Percentiles rank a stretch among this genome's conserved stretches.
phyloP scores from a whole-genome alignment of 345 rosid species.

The Syzygium jambos region DNA sequence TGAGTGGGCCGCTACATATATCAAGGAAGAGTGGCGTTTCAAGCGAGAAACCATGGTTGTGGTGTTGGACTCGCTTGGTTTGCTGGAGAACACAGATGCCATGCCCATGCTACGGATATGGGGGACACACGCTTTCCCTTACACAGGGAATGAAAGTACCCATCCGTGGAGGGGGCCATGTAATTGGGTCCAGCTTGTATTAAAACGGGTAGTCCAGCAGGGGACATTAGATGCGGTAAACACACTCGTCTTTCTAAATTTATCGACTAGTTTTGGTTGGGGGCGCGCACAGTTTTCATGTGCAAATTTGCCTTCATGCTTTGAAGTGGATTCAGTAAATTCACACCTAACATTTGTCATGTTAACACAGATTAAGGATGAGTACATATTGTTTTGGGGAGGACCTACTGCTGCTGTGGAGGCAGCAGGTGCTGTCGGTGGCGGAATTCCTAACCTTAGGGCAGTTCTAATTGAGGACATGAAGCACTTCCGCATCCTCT shows the following conservation, averaged over 20 bases:
- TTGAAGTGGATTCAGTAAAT: not conserved
- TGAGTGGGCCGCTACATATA: not conserved
- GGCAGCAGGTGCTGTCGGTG: rapidly evolving
- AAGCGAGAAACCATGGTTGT: not conserved
- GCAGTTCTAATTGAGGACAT: not conserved
- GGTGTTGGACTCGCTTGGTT: not conserved
- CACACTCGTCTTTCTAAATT: not conserved
- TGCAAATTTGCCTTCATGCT: not conserved
- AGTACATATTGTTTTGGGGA: not conserved
- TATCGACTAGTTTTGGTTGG: no score
- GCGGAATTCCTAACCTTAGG: not conserved
- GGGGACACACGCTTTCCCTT: not conserved
- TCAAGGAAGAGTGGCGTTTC: not conserved
- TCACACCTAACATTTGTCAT: not conserved
- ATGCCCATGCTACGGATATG: not conserved
- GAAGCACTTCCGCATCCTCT: not conserved
- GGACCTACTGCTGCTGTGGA: rapidly evolving
- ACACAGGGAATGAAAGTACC: not conserved
- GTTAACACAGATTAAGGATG: not conserved
- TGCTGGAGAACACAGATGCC: not conserved
- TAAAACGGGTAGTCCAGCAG: not conserved
- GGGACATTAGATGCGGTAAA: not conserved
- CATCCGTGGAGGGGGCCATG: not conserved
- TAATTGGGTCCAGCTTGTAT: not conserved
- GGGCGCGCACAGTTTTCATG: no score